Percentiles rank a stretch among this genome's conserved stretches.
phyloP scores from a whole-genome alignment of 2,329 filamentous ascomycete genomes.

The Apiospora aurea region DNA sequence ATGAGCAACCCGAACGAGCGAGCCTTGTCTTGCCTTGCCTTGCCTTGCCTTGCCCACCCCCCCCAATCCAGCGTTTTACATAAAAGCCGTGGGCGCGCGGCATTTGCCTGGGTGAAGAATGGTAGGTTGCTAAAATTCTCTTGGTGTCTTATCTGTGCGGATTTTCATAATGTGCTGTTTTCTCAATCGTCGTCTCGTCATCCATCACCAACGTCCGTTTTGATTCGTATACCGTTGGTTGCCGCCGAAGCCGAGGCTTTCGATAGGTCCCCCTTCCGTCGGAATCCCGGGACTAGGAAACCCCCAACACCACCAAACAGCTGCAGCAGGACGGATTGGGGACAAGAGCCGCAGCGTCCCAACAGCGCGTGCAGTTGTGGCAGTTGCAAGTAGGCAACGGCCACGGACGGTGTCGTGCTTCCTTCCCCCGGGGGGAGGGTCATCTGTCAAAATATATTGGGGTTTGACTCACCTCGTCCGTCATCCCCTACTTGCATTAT shows the following conservation, averaged over 20 bases:
- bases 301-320: neutral
- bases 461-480: neutral
- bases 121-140: neutral
- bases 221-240: neutral
- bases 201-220: neutral
- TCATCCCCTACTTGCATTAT: neutral
- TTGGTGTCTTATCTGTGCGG: neutral
- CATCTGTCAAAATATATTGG: conserved; percentile 11
- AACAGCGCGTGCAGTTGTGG: neutral
- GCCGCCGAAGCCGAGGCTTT: neutral
- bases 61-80: neutral
- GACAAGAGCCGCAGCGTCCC: neutral
- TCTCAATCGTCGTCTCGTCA: neutral
- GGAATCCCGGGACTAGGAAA: neutral
- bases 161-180: neutral
- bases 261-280: neutral
- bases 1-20: neutral
- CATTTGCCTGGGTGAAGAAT: neutral
- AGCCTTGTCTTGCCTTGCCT: neutral
- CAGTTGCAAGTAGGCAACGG: neutral
- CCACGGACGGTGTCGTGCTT: neutral
- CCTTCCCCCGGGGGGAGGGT: neutral
- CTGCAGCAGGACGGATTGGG: conserved; percentile 18
- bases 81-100: conserved; percentile 17
- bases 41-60: neutral